phyloP scores from a whole-genome alignment of 2,329 filamentous ascomycete genomes.

The Ophiosphaerella korrae region DNA sequence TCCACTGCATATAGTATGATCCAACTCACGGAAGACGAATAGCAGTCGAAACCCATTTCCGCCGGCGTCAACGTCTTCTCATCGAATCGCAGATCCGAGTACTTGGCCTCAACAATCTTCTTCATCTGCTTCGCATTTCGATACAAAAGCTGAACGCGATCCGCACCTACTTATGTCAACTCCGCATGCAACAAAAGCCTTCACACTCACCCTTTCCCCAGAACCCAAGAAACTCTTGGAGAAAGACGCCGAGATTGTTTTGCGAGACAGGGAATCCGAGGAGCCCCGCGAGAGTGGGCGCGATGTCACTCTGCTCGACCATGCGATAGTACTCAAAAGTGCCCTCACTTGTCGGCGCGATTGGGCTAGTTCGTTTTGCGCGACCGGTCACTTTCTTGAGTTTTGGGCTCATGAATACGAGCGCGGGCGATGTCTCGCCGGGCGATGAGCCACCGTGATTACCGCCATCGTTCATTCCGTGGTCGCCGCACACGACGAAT shows the following conservation, averaged over 20 bases:
- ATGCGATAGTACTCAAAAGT: constrained; percentile 83
- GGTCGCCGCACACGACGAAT: constrained; percentile 87
- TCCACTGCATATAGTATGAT: background rate
- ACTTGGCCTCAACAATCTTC: constrained; percentile 75
- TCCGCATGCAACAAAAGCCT: background rate
- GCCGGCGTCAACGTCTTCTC: constrained; percentile 15
- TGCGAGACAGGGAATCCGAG: constrained; percentile 85
- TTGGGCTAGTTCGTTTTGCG: constrained; percentile 55
- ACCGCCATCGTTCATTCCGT: constrained; percentile 99
- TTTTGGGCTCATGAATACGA: constrained; percentile 90
- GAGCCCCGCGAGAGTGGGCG: constrained; percentile 83
- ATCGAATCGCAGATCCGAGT: constrained; percentile 61
- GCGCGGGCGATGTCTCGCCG: constrained; percentile 90
- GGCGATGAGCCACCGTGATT: constrained; percentile 94
- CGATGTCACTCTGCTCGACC: constrained; percentile 94
- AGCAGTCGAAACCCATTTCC: constrained; percentile 17
- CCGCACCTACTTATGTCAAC: constrained; percentile 43
- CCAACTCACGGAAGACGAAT: constrained; percentile 7
- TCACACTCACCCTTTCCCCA: constrained; percentile 72
- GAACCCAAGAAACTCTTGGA: constrained; percentile 76
- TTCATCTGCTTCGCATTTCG: constrained; percentile 83
- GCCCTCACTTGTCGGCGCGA: constrained; percentile 55
- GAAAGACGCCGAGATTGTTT: constrained; percentile 89
- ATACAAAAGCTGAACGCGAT: constrained; percentile 71
- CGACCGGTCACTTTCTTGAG: constrained; percentile 62